phyloP scores from a whole-genome alignment of 2,329 filamentous ascomycete species.

The Chaetothyriales sp. region DNA sequence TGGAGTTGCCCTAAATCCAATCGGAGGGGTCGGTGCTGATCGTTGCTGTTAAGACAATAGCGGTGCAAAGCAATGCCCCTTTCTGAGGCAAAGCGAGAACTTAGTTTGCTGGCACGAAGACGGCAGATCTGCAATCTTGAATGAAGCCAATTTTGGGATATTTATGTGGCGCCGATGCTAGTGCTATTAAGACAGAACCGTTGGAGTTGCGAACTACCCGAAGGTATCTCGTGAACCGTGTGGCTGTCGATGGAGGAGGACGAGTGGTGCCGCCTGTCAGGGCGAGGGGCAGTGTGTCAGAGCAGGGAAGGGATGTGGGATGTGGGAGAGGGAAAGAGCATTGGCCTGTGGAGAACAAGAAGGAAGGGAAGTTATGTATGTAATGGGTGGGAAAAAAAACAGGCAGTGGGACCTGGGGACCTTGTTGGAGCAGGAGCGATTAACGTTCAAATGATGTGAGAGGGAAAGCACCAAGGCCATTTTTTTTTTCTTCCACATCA shows the following conservation, averaged over 20 bases:
- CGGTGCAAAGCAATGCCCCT: slow-evolving; percentile 10
- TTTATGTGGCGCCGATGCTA: not conserved
- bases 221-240: too few relatives aligned
- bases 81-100: slow-evolving; percentile 10
- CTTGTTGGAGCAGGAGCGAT: not conserved
- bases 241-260: too few relatives aligned
- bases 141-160: not conserved
- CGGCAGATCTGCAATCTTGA: slow-evolving; percentile 9
- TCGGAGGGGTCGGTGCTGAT: slow-evolving; percentile 9
- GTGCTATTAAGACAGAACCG: not conserved
- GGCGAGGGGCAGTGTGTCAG: too few relatives aligned
- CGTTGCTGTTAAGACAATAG: slow-evolving; percentile 12
- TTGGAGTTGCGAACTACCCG: not conserved
- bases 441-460: not conserved
- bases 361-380: not conserved
- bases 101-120: not conserved
- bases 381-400: not conserved
- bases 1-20: slow-evolving; percentile 8
- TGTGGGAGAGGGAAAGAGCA: not conserved
- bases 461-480: not conserved
- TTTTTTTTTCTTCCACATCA: too few relatives aligned
- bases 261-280: too few relatives aligned
- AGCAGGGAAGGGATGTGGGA: too few relatives aligned
- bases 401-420: not conserved
- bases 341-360: not conserved